Evolutionary conservation across 2,329 filamentous ascomycete species (phyloP), one percentile per base, ranked within the genome.

Genomic region (Aspergillus ibericus): DNA sequence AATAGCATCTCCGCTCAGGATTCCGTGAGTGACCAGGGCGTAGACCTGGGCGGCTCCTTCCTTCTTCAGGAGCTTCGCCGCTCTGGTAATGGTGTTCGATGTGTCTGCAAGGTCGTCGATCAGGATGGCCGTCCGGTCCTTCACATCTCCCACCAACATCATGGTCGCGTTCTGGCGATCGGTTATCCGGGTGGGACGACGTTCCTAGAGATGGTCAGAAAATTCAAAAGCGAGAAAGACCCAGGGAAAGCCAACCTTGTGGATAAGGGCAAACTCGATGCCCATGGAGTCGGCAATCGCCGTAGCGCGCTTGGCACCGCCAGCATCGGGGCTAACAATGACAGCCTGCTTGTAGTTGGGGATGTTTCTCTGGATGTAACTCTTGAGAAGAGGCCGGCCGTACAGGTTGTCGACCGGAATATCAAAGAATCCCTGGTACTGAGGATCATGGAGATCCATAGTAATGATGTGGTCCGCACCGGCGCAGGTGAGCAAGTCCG

Each of bases 361-460:
- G 60, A 96, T 95, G 69, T 92, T 86, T 71, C 90, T 87, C 72
- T 92, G 88, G 67, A 88, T 87, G 74, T 88, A 88, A 68, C 83
- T 85, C 71, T 85, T 84, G 58, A 88, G 66, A 34, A 81, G 68
- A 35, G 79, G 79, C 53, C 79, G 73, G 13, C 78, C 93, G 78
- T 98, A 98, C 16, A 99, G 83, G 75, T 99, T 99, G 79, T 99
- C 95, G 57, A 99, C 95, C 2, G 95, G 95, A 59, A 98, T 96
- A 72, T 99, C 93, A 72, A 99, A 98, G 82, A 97, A 99, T 55
- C 95, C 95, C 77, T 99, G 95, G 72, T 98, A 98, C 77, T 99
- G 92, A 42, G 92, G 90, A 75, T 97, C 93, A 74, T 95, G 92
- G 53, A 99, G 84, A 72, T 99, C 95, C 90, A 99, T 96, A 32